Conservation (phyloP, 345 rosid genomes). For the Syzygium oleosum region DNA sequence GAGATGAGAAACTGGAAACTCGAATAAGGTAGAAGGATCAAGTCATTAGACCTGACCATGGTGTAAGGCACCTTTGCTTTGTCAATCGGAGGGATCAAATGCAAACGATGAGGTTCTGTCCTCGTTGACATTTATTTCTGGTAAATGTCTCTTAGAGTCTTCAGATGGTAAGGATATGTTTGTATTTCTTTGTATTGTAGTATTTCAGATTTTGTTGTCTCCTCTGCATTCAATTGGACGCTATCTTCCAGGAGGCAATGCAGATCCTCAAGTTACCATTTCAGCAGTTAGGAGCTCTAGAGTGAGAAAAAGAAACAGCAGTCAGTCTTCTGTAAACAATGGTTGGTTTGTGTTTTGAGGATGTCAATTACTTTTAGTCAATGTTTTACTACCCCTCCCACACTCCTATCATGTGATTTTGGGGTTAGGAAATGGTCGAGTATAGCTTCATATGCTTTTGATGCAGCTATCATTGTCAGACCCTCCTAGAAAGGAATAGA, state of each 20-base stretch:
- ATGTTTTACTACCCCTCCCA: background rate
- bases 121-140: conserved; percentile 13
- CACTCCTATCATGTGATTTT: no score
- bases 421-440: no score
- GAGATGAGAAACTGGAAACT: conserved; percentile 36
- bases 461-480: no score
- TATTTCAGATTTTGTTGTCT: background rate
- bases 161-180: conserved; percentile 15
- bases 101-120: conserved; percentile 46
- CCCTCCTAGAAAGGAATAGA: no score
- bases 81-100: conserved; percentile 45
- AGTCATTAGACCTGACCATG: conserved; percentile 35
- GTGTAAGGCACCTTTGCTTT: conserved; percentile 44
- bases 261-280: conserved; percentile 5
- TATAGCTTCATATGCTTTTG: background rate
- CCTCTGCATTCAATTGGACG: background rate
- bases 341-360: conserved; percentile 17
- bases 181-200: background rate
- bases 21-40: conserved; percentile 42
- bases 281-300: background rate
- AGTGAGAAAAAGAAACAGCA: conserved; percentile 17
- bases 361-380: background rate
- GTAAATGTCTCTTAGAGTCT: conserved; percentile 5
- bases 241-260: conserved; percentile 12
- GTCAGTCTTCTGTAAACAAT: conserved; percentile 24